Evolutionary conservation across 768 basidiomycete species (phyloP).

Genomic region (Xerocomellus amylosporus): DNA sequence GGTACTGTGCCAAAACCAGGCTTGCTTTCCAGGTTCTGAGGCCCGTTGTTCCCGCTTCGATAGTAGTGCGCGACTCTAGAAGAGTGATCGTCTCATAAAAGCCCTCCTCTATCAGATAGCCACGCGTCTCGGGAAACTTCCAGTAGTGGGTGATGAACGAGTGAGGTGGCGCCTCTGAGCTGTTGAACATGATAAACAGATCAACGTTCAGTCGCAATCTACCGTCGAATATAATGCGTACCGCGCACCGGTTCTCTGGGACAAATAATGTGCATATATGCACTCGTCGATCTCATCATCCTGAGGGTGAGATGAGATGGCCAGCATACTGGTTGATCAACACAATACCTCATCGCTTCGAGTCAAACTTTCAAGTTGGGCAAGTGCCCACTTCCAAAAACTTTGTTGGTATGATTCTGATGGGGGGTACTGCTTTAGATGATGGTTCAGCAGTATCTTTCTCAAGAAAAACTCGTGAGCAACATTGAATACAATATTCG

Average conservation of each 20-base stretch:
- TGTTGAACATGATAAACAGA: conserved; percentile 4
- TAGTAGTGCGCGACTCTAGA: conserved; percentile 68
- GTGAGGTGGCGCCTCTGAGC: conserved; percentile 30
- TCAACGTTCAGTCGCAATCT: background rate
- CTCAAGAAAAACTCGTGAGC: conserved; percentile 57
- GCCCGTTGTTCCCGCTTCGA: conserved; percentile 78
- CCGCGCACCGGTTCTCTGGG: conserved; percentile 38
- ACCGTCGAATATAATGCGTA: conserved; percentile 4
- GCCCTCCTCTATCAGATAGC: background rate
- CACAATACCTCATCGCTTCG: conserved; percentile 46
- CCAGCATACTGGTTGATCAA: background rate
- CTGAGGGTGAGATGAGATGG: conserved; percentile 28
- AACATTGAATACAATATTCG: conserved; percentile 32
- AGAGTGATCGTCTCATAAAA: conserved; percentile 51
- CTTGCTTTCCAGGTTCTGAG: conserved; percentile 79
- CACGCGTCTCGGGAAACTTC: conserved; percentile 25
- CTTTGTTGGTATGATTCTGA: conserved; percentile 56
- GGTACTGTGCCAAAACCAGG: conserved; percentile 58
- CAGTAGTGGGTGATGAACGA: conserved; percentile 72
- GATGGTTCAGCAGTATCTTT: conserved; percentile 48
- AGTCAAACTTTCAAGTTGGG: conserved; percentile 46
- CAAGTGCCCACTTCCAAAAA: conserved; percentile 76
- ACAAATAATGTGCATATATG: conserved; percentile 62
- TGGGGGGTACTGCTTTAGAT: conserved; percentile 59
- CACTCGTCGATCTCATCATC: conserved; percentile 61